These are phyloP conservation scores for Candida vartiovaarae DNA, from an alignment of 805 yeast species.

Conservation along the genomic window DNA sequence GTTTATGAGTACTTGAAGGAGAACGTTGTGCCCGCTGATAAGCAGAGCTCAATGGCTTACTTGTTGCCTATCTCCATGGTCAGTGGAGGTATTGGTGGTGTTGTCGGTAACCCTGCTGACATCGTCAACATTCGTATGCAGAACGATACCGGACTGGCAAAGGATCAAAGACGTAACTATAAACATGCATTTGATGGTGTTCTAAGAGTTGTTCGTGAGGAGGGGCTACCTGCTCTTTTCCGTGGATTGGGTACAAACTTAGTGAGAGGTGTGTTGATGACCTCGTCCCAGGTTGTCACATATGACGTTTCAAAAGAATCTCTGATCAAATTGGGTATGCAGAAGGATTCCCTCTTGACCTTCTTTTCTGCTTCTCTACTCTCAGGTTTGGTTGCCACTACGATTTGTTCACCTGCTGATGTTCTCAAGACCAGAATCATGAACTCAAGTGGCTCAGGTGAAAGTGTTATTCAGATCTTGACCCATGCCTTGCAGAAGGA, in stretches of 20 bases:
- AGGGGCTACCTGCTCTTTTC: conserved; percentile 52
- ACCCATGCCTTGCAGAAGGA: conserved; percentile 52
- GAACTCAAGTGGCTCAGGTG: conserved; percentile 44
- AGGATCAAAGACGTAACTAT: conserved; percentile 62
- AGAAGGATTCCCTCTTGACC: conserved; percentile 56
- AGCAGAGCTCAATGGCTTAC: conserved; percentile 47
- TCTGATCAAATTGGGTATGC: conserved; percentile 46
- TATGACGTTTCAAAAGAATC: conserved; percentile 67
- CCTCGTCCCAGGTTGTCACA: conserved; percentile 85
- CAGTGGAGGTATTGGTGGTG: conserved; percentile 80
- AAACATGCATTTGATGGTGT: conserved; percentile 76
- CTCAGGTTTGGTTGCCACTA: conserved; percentile 86
- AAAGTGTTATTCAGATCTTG: conserved; percentile 45
- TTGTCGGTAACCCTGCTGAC: conserved; percentile 85
- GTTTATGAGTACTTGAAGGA: conserved; percentile 75
- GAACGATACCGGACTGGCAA: conserved; percentile 68
- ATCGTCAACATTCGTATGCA: conserved; percentile 88
- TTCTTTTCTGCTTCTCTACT: conserved; percentile 73
- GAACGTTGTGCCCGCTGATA: conserved; percentile 32
- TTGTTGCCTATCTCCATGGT: conserved; percentile 75
- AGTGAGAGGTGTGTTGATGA: conserved; percentile 78
- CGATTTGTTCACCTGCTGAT: conserved; percentile 89
- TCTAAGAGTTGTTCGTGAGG: conserved; percentile 48
- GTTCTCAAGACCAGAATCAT: conserved; percentile 84
- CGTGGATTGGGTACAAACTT: conserved; percentile 76